A percentile compares a stretch with the other conserved stretches of the same genome.
Evolutionary conservation across 805 yeast species (phyloP).

Genomic region (Ogataea saltuana): DNA sequence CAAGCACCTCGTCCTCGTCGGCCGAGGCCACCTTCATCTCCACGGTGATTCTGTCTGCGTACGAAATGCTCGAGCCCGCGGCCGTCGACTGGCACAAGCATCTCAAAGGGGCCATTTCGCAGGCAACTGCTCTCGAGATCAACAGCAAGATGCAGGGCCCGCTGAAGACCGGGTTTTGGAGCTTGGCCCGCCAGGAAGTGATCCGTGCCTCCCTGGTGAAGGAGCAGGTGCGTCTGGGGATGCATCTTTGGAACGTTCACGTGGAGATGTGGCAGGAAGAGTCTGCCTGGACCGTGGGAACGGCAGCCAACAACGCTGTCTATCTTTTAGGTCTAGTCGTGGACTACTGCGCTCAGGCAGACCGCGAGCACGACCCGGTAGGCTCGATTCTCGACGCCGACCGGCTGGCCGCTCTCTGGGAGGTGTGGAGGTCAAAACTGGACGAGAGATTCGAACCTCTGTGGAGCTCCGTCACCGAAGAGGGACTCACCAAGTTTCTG

Average conservation of each 20-base stretch:
- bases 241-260: conserved; percentile 8
- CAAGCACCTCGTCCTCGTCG: conserved; percentile 5
- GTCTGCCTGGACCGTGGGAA: conserved; percentile 10
- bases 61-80: conserved; percentile 17
- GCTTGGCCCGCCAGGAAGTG: conserved; percentile 14
- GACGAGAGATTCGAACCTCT: conserved; percentile 12
- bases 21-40: conserved; percentile 13
- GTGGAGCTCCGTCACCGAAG: conserved; percentile 9
- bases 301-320: conserved; percentile 12
- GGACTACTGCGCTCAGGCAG: conserved; percentile 5
- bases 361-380: too few species aligned
- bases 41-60: conserved; percentile 15
- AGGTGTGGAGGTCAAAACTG: conserved; percentile 11
- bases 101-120: conserved; percentile 15
- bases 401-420: conserved; percentile 7
- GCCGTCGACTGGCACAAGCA: conserved; percentile 18
- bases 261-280: conserved; percentile 4
- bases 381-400: conserved; percentile 12
- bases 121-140: conserved; percentile 10
- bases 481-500: conserved; percentile 9
- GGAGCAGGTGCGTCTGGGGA: conserved; percentile 4
- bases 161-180: conserved; percentile 16
- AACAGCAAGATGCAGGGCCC: conserved; percentile 7
- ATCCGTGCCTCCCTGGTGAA: conserved; percentile 7
- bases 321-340: conserved; percentile 13